Evolutionary conservation across 225 moss, liverwort and hornwort species (phyloP).

Genomic region (Asterella californica): DNA sequence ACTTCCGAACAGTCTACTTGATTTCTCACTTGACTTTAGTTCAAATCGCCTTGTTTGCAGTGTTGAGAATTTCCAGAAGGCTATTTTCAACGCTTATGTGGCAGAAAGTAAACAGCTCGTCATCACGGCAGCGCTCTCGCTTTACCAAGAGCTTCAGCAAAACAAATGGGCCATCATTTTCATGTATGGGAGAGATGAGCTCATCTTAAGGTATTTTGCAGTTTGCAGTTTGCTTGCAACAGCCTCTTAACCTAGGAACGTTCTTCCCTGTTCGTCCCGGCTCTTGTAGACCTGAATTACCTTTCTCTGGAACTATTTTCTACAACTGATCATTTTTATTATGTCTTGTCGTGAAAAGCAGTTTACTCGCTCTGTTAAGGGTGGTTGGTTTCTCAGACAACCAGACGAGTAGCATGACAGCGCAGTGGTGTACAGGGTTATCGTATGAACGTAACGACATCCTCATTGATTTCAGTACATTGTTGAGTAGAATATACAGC

Average conservation of each 20-base stretch:
- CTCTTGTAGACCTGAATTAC: background rate
- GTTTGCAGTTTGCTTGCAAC: background rate
- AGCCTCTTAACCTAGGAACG: background rate
- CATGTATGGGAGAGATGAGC: conserved; percentile 78
- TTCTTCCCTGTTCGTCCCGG: background rate
- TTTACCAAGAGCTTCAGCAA: conserved; percentile 54
- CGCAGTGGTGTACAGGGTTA: conserved; percentile 78
- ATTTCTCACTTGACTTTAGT: too few relatives aligned
- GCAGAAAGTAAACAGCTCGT: conserved; percentile 61
- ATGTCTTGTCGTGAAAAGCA: too few relatives aligned
- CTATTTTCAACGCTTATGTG: conserved; percentile 73
- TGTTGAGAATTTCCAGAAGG: conserved; percentile 73
- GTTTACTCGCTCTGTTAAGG: background rate
- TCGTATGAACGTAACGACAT: too few relatives aligned
- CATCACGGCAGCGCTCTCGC: conserved; percentile 54
- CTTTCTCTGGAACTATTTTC: background rate
- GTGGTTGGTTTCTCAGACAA: conserved; percentile 44
- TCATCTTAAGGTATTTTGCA: conserved; percentile 60
- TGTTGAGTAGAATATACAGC: too few relatives aligned
- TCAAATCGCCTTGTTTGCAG: conserved; percentile 60
- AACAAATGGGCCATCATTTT: conserved; percentile 75
- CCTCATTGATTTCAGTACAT: too few relatives aligned
- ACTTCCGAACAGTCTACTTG: too few relatives aligned
- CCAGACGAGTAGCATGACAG: conserved; percentile 55
- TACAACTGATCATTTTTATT: background rate